Percentiles rank a stretch among this genome's conserved stretches.
Evolutionary conservation across 2,329 filamentous ascomycete genomes (phyloP).

Genomic region (Monilinia vaccinii-corymbosi): DNA sequence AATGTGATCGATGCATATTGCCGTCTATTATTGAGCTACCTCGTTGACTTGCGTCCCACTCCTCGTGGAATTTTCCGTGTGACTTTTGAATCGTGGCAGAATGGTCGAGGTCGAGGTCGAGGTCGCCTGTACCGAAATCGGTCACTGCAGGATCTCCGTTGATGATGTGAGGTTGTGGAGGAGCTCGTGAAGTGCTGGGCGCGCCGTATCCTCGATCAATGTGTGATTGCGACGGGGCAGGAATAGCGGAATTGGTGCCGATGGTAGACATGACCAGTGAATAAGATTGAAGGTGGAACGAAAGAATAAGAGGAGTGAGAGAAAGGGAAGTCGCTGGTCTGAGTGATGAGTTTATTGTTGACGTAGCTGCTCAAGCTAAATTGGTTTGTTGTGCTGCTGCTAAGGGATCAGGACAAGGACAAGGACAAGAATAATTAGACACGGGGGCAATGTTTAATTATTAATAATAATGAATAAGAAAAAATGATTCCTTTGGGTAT

Average conservation of each 20-base stretch:
- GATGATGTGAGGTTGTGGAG: constrained; percentile 12
- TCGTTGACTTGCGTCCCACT: constrained; percentile 61
- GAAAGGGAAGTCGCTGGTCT: not conserved
- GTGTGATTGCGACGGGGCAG: constrained; percentile 24
- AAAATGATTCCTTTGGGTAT: no score
- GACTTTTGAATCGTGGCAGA: constrained; percentile 20
- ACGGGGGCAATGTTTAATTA: no score
- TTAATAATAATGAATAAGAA: no score
- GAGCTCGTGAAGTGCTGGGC: constrained; percentile 15
- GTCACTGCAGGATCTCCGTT: constrained; percentile 21
- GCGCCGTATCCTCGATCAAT: constrained; percentile 26
- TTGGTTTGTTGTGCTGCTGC: not conserved
- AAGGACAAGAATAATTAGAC: no score
- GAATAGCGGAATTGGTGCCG: constrained; percentile 18
- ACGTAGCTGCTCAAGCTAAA: not conserved
- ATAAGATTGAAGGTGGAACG: not conserved
- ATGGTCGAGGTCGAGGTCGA: constrained; percentile 21
- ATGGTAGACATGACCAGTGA: constrained; percentile 19
- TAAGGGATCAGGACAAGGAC: no score
- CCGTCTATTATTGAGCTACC: constrained; percentile 53
- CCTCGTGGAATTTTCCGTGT: constrained; percentile 53
- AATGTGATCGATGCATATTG: constrained; percentile 51
- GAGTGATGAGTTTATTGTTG: not conserved
- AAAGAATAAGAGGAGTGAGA: not conserved
- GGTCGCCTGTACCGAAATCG: constrained; percentile 15